phyloP scores from a whole-genome alignment of 257 asterid genomes.

The Ilex aquifolium region DNA sequence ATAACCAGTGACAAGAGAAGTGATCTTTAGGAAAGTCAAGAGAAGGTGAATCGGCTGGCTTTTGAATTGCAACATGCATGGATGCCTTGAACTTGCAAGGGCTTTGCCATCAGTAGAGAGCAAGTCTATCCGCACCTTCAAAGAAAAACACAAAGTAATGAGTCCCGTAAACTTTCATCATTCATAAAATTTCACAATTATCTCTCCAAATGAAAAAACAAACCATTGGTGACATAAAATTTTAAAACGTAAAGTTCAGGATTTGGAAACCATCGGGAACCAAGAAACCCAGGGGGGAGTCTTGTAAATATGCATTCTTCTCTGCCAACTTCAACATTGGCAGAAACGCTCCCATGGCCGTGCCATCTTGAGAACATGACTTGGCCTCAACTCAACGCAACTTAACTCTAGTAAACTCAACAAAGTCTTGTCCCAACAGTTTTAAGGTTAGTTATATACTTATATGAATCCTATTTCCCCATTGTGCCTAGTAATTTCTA shows the following conservation, averaged over 20 bases:
- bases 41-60: constrained; percentile 64
- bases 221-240: not conserved
- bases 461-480: too few relatives aligned
- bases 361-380: too few relatives aligned
- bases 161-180: too few relatives aligned
- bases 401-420: too few relatives aligned
- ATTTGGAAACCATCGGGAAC: not conserved
- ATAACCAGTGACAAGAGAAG: constrained; percentile 67
- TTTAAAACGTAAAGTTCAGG: not conserved
- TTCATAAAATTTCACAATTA: not conserved
- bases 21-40: constrained; percentile 60
- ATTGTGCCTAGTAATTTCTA: too few relatives aligned
- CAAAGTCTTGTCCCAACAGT: too few relatives aligned
- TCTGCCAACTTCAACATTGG: too few relatives aligned
- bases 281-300: too few relatives aligned
- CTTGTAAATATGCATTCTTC: too few relatives aligned
- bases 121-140: constrained; percentile 75
- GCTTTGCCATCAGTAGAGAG: constrained; percentile 49
- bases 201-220: not conserved
- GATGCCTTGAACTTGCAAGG: constrained; percentile 59
- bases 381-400: too few relatives aligned
- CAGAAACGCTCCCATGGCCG: too few relatives aligned
- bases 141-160: not conserved
- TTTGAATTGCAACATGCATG: constrained; percentile 67
- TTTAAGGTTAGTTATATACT: too few relatives aligned